Evolutionary conservation across 495 filamentous ascomycete genomes (phyloP).

Genomic region (Daldinia loculata): DNA sequence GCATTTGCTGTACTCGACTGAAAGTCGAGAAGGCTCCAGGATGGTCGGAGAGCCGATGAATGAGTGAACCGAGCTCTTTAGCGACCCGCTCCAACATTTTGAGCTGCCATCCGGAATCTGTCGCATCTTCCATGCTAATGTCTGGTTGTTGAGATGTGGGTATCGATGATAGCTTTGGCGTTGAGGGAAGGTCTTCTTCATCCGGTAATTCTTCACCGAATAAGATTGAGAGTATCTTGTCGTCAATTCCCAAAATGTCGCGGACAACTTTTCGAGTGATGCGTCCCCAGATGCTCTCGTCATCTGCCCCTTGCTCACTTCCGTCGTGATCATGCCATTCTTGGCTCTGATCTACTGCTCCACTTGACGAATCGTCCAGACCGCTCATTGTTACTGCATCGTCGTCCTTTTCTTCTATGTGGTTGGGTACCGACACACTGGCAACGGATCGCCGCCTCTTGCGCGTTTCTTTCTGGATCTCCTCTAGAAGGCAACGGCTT

Average conservation of each 20-base stretch:
- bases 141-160: conserved; percentile 29
- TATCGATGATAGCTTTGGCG: conserved; percentile 47
- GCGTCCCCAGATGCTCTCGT: conserved; percentile 77
- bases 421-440: conserved; percentile 24
- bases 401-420: conserved; percentile 32
- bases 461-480: conserved; percentile 86
- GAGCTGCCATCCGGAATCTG: conserved; percentile 73
- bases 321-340: conserved; percentile 56
- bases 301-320: conserved; percentile 45
- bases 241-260: conserved; percentile 91
- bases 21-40: conserved; percentile 84
- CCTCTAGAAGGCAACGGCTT: conserved; percentile 80
- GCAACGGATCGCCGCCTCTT: conserved; percentile 60
- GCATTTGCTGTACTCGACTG: conserved; percentile 58
- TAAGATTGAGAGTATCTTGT: conserved; percentile 80
- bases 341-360: conserved; percentile 40
- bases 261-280: conserved; percentile 87
- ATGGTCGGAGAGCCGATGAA: conserved; percentile 82
- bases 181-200: conserved; percentile 59
- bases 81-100: conserved; percentile 84
- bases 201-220: conserved; percentile 83
- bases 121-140: conserved; percentile 41
- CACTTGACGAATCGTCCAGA: conserved; percentile 47
- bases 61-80: conserved; percentile 81
- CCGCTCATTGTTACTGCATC: conserved; percentile 36